Percentiles rank a stretch among this genome's conserved stretches.
These are phyloP conservation scores for Neonectria magnoliae DNA, from an alignment of 2,329 filamentous ascomycete genomes.

Conservation along the genomic window DNA sequence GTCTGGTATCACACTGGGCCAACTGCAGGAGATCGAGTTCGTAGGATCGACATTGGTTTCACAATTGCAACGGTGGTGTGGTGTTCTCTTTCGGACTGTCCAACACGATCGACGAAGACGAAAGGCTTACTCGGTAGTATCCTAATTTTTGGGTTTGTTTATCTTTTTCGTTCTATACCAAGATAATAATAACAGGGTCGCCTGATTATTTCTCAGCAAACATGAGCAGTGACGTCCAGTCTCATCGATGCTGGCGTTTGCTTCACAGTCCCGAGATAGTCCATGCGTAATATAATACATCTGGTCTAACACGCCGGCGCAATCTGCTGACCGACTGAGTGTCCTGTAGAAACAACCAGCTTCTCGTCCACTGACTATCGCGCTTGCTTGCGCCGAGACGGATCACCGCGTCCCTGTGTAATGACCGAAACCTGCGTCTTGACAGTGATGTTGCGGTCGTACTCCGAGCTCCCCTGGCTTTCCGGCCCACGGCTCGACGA, in stretches of 20 bases:
- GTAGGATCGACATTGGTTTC: neutral
- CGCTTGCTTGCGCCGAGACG: neutral
- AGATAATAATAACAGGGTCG: neutral
- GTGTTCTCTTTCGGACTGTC: neutral
- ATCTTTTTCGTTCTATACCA: neutral
- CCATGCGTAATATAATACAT: neutral
- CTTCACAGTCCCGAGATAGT: neutral
- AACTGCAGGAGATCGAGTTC: neutral
- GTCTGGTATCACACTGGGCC: neutral
- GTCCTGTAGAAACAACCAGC: neutral
- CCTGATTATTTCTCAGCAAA: neutral
- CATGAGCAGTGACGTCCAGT: too few relatives aligned
- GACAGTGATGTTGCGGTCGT: constrained; percentile 17
- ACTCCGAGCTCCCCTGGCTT: constrained; percentile 23
- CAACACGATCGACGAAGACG: neutral
- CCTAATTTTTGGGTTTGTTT: neutral
- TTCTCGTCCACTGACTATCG: neutral
- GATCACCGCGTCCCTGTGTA: constrained; percentile 5
- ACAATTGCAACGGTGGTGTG: neutral
- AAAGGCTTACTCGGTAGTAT: neutral
- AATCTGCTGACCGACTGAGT: neutral
- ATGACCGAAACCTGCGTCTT: constrained; percentile 19
- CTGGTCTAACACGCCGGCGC: neutral
- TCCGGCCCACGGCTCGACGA: constrained; percentile 5
- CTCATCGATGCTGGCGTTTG: neutral